Base-by-base conservation (phyloP, 179 eudicot genomes). In the Beta lomatogona region DNA sequence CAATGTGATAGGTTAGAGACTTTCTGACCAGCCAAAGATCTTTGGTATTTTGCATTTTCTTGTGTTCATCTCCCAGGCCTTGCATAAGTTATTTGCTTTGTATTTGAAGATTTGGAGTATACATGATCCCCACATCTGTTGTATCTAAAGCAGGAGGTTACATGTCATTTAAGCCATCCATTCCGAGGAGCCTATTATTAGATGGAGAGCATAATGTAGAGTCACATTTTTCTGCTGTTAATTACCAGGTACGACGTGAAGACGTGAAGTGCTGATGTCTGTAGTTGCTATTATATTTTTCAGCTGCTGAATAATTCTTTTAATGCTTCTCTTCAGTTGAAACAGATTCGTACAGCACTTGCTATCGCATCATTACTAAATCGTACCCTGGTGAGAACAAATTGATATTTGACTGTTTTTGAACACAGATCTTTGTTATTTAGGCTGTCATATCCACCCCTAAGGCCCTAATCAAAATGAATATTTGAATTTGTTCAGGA, bases 301-400 rank as follows among this genome's bases (percentile, higher is more conserved):
- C 70, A 72, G 65, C 7, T 65, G 21, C 71, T 61, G 79, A 65
- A 55, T 73, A 12, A 10, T 45, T 68, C 44, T 67, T 41, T 53
- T 9, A 58, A 83, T 77, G 74, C 64, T 80, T 76, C 48, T 83
- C 72, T 79, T 77, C 94, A 94, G 99, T 87, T 92, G 44, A 94
- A 96, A 86, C 99, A 94, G 88, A 96, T 96, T 87, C 89, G 97
- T 80, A 93, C 94, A 72, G 99, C 98, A 79, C 97, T 96, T 82
- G 97, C 99, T 78, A 87, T 96, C 80, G 93, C 98, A 65, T 90
- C 94, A 71, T 78, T 96, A 83, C 84, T 94, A 85, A 89, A 87
- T 36, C 99, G 98, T 80, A 92, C 95, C 28, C 86, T 96, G 99
- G 99, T 96, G 88, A 92, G 94, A 52, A 69, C 60, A 58, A 65